These are phyloP conservation scores for Phytophthora litchii DNA, from an alignment of 352 stramenopile genomes.

Conservation along the genomic window DNA sequence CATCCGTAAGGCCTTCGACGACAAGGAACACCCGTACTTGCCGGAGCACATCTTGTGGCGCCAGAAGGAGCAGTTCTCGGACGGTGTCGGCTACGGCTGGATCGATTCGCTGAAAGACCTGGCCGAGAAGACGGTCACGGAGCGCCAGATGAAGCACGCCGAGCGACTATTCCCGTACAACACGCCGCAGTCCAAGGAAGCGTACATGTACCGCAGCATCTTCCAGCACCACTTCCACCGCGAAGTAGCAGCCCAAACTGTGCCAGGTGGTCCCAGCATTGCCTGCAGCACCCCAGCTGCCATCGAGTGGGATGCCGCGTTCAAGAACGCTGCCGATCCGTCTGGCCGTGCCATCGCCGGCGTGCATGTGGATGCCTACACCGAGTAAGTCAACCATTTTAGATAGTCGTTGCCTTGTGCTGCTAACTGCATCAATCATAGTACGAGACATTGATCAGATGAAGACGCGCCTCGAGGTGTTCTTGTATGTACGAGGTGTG, in stretches of 20 bases:
- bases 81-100: conserved; percentile 99
- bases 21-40: conserved; percentile 97
- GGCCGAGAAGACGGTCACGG: conserved; percentile 94
- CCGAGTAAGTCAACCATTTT: conserved; percentile 27
- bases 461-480: neutral
- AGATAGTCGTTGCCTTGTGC: conserved; percentile 19
- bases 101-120: conserved; percentile 97
- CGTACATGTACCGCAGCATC: conserved; percentile 95
- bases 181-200: conserved; percentile 98
- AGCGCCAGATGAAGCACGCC: conserved; percentile 95
- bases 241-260: conserved; percentile 95
- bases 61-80: conserved; percentile 99
- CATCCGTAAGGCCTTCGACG: conserved; percentile 98
- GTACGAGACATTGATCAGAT: conserved; percentile 18
- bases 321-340: conserved; percentile 94
- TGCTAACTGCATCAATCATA: conserved; percentile 23
- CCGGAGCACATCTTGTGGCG: conserved; percentile 98
- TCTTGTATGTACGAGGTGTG: neutral
- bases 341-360: conserved; percentile 94
- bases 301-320: conserved; percentile 97
- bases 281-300: conserved; percentile 97
- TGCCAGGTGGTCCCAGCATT: conserved; percentile 97
- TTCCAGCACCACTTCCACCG: conserved; percentile 99
- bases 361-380: conserved; percentile 96
- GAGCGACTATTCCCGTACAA: conserved; percentile 98